Evolutionary conservation across 2,329 filamentous ascomycete species (phyloP).

Genomic region (Alternaria brassicicola): DNA sequence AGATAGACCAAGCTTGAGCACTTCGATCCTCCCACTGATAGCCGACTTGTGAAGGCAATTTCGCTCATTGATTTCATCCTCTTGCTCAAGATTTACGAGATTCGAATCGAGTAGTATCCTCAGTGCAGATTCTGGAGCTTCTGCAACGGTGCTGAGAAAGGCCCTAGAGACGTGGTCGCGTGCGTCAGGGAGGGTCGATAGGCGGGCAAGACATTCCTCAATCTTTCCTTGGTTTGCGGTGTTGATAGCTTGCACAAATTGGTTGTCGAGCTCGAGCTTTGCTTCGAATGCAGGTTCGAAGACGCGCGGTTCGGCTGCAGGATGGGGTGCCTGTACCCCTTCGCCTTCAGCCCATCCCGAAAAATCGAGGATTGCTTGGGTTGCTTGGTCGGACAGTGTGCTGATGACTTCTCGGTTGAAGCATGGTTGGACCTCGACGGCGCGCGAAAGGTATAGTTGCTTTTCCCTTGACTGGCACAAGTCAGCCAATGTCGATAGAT

Average conservation of each 20-base stretch:
- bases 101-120: constrained; percentile 78
- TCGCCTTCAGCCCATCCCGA: constrained; percentile 98
- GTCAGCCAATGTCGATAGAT: constrained; percentile 41
- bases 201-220: constrained; percentile 78
- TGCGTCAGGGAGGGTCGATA: constrained; percentile 66
- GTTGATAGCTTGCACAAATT: constrained; percentile 85
- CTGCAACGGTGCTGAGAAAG: constrained; percentile 87
- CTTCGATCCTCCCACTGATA: constrained; percentile 84
- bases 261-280: constrained; percentile 86
- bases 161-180: constrained; percentile 83
- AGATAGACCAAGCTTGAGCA: constrained; percentile 76
- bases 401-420: constrained; percentile 98
- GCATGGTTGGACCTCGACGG: constrained; percentile 96
- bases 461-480: constrained; percentile 81
- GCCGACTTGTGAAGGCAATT: constrained; percentile 97
- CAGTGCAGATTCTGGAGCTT: constrained; percentile 78
- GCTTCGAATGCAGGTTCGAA: constrained; percentile 60
- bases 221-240: constrained; percentile 78
- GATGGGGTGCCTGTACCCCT: constrained; percentile 72
- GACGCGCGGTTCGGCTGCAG: constrained; percentile 37
- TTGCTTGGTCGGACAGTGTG: constrained; percentile 94
- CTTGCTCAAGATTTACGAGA: constrained; percentile 86
- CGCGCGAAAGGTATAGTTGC: constrained; percentile 92
- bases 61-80: constrained; percentile 96
- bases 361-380: constrained; percentile 91